These are phyloP conservation scores for Nepenthes alata DNA, from an alignment of 179 eudicot genomes.

Conservation along the genomic window DNA sequence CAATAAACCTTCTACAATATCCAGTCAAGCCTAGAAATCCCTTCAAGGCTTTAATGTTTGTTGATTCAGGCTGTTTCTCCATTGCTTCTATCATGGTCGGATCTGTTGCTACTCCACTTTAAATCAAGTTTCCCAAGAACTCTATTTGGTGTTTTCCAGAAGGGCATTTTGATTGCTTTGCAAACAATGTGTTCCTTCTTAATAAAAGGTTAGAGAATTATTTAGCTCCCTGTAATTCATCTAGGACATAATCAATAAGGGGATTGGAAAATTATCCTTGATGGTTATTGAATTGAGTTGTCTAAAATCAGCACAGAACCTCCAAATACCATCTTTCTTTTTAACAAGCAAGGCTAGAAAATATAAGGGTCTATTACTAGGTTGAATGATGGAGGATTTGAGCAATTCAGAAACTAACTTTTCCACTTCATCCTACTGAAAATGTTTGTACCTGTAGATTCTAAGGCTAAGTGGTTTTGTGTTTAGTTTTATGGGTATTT, in stretches of 20 bases:
- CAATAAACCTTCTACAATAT: not conserved
- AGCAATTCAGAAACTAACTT: not conserved
- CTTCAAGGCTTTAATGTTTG: not conserved
- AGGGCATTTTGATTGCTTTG: not conserved
- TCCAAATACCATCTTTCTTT: not conserved
- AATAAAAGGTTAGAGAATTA: not conserved
- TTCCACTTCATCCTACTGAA: not conserved
- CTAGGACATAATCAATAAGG: not conserved
- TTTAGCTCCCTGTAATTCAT: slow-evolving; percentile 1
- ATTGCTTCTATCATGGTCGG: not conserved
- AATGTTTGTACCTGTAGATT: not conserved
- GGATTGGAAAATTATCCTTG: not conserved
- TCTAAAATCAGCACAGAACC: not conserved
- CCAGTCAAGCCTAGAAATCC: not conserved
- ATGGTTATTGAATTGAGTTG: not conserved
- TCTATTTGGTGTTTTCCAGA: not conserved
- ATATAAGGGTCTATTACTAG: not conserved
- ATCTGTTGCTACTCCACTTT: not conserved
- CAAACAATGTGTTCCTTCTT: not conserved
- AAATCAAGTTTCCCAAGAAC: not conserved
- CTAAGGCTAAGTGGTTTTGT: not conserved
- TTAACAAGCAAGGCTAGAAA: not conserved
- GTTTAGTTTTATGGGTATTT: not conserved
- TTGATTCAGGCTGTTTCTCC: not conserved
- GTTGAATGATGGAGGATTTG: not conserved